These are phyloP conservation scores for Corylus americana DNA, from an alignment of 306 rosid species.

Conservation along the genomic window DNA sequence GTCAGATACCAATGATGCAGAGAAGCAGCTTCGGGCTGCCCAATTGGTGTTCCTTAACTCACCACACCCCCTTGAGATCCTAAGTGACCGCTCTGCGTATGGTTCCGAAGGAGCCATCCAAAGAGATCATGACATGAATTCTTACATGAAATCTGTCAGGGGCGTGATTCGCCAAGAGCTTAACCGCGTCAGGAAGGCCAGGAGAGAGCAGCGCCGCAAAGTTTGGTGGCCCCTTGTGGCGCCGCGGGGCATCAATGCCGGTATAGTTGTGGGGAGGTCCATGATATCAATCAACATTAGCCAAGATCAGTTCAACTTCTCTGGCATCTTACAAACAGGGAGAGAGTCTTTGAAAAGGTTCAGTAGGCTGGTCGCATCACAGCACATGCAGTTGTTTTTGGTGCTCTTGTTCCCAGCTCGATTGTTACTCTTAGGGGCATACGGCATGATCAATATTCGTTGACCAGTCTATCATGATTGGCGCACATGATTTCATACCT, in stretches of 20 bases:
- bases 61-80: conserved; percentile 92
- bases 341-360: conserved; percentile 68
- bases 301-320: conserved; percentile 53
- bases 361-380: conserved; percentile 75
- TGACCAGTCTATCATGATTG: conserved; percentile 14
- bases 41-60: conserved; percentile 69
- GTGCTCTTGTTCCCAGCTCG: conserved; percentile 66
- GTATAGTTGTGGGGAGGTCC: conserved; percentile 52
- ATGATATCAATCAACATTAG: conserved; percentile 38
- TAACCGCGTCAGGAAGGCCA: conserved; percentile 53
- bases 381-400: conserved; percentile 76
- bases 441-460: conserved; percentile 37
- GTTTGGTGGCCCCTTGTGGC: conserved; percentile 74
- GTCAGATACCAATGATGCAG: conserved; percentile 44
- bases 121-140: conserved; percentile 91
- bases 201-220: conserved; percentile 63
- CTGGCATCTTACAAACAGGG: conserved; percentile 61
- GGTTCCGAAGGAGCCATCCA: conserved; percentile 82
- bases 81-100: conserved; percentile 81
- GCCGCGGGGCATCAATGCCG: conserved; percentile 31
- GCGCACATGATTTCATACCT: conserved; percentile 15
- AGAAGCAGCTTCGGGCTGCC: conserved; percentile 73
- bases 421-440: conserved; percentile 53
- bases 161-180: conserved; percentile 80
- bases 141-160: conserved; percentile 64